Conservation (phyloP, 2,329 filamentous ascomycete species). For the Penicillium sp. region DNA sequence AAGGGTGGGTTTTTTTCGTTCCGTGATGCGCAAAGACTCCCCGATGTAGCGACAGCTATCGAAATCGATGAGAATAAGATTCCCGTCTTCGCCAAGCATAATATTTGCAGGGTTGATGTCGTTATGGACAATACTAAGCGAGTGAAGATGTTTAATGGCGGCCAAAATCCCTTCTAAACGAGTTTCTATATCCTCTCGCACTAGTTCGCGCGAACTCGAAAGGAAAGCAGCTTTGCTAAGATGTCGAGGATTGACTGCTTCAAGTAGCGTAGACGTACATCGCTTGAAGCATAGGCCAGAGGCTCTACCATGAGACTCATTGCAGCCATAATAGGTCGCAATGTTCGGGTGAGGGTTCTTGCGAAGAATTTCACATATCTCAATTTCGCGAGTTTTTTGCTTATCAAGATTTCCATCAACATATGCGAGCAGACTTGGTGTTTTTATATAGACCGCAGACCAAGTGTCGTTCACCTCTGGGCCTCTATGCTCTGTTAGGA, state of each 20-base stretch:
- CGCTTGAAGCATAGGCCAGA: constrained; percentile 26
- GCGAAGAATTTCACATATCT: constrained; percentile 25
- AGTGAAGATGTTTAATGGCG: constrained; percentile 32
- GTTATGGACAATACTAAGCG: constrained; percentile 29
- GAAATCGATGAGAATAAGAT: constrained; percentile 31
- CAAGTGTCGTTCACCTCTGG: constrained; percentile 13
- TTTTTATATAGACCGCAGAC: constrained; percentile 23
- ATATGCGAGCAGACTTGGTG: constrained; percentile 21
- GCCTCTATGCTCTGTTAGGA: constrained; percentile 16
- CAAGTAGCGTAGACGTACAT: constrained; percentile 23
- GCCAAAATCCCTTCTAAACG: constrained; percentile 19
- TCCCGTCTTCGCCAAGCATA: constrained; percentile 26
- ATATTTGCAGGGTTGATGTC: constrained; percentile 34
- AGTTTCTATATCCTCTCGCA: constrained; percentile 15
- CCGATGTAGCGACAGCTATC: constrained; percentile 28
- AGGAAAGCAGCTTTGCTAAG: constrained; percentile 21
- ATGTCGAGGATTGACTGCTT: constrained; percentile 21
- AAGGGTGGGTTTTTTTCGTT: constrained; percentile 21
- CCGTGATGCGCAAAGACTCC: constrained; percentile 12
- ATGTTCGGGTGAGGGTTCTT: constrained; percentile 30
- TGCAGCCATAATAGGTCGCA: constrained; percentile 23
- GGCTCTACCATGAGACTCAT: constrained; percentile 17
- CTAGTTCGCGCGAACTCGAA: constrained; percentile 15
- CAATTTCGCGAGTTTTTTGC: constrained; percentile 21
- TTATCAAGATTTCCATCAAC: constrained; percentile 15